phyloP scores from a whole-genome alignment of 1,284 basidiomycete species.

The Porogramme epimiltina region DNA sequence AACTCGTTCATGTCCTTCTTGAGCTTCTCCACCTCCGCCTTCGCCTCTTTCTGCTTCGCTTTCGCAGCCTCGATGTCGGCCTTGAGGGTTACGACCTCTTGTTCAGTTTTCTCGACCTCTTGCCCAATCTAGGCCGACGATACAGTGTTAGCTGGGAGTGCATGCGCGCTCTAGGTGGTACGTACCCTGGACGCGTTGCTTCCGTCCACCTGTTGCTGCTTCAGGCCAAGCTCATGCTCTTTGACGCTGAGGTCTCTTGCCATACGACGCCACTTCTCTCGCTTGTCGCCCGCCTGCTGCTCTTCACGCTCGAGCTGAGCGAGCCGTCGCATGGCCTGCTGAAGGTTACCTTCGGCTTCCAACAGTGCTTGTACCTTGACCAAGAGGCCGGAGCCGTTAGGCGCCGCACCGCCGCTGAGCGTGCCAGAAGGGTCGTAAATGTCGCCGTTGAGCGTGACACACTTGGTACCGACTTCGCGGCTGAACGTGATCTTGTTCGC shows the following conservation, averaged over 20 bases:
- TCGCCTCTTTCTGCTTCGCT: conserved; percentile 76
- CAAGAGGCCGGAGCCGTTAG: conserved; percentile 75
- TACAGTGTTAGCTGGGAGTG: background rate
- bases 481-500: conserved; percentile 91
- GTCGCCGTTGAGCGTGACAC: conserved; percentile 94
- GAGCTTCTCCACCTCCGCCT: conserved; percentile 82
- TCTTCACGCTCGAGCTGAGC: conserved; percentile 63
- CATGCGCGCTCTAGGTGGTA: too few relatives aligned
- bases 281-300: conserved; percentile 51
- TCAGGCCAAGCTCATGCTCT: conserved; percentile 81
- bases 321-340: conserved; percentile 54
- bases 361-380: conserved; percentile 87
- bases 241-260: conserved; percentile 85
- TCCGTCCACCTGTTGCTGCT: conserved; percentile 85
- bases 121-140: conserved; percentile 55
- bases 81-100: conserved; percentile 69
- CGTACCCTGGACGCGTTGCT: conserved; percentile 88
- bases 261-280: conserved; percentile 72
- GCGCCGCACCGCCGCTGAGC: conserved; percentile 89
- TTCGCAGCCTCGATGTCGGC: conserved; percentile 67
- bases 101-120: conserved; percentile 79
- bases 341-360: conserved; percentile 56
- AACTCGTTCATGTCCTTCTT: conserved; percentile 99
- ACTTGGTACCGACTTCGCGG: conserved; percentile 70
- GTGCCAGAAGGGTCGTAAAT: conserved; percentile 97